phyloP scores from a whole-genome alignment of 768 basidiomycete genomes.

The Amanita pseudoporphyria region DNA sequence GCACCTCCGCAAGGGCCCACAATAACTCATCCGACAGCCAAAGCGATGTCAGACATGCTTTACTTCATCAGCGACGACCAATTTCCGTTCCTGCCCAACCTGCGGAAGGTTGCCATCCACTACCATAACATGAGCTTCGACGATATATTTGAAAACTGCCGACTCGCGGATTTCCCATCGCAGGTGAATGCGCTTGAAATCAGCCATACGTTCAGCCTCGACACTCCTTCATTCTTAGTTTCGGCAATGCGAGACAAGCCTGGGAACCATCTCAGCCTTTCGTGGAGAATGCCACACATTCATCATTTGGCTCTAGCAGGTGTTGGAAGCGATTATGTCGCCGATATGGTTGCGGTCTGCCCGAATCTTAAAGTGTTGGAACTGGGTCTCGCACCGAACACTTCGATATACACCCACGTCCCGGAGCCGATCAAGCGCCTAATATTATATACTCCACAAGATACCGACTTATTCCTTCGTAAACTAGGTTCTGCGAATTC shows the following conservation, averaged over 20 bases:
- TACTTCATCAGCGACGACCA: constrained; percentile 14
- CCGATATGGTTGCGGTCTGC: constrained; percentile 16
- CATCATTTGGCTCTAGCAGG: constrained; percentile 15
- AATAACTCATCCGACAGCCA: constrained; percentile 1
- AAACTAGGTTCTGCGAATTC: not conserved
- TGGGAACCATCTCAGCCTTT: constrained; percentile 4
- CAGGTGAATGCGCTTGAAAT: constrained; percentile 25
- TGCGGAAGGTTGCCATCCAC: constrained; percentile 21
- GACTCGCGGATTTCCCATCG: constrained; percentile 19
- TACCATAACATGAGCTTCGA: constrained; percentile 24
- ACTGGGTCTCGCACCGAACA: not conserved
- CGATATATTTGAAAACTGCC: constrained; percentile 23
- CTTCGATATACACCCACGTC: not conserved
- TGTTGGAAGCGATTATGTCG: constrained; percentile 13
- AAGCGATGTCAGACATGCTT: constrained; percentile 17
- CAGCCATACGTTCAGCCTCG: constrained; percentile 19
- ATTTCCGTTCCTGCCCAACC: constrained; percentile 19
- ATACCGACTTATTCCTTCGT: not conserved
- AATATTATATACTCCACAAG: not conserved
- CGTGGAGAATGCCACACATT: constrained; percentile 15
- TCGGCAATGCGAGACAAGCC: constrained; percentile 13
- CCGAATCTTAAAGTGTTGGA: constrained; percentile 12
- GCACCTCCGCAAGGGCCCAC: not conserved
- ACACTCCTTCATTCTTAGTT: constrained; percentile 13
- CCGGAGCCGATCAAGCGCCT: not conserved